phyloP scores from a whole-genome alignment of 1,139 yeast species.

The Lodderomyces beijingensis region DNA sequence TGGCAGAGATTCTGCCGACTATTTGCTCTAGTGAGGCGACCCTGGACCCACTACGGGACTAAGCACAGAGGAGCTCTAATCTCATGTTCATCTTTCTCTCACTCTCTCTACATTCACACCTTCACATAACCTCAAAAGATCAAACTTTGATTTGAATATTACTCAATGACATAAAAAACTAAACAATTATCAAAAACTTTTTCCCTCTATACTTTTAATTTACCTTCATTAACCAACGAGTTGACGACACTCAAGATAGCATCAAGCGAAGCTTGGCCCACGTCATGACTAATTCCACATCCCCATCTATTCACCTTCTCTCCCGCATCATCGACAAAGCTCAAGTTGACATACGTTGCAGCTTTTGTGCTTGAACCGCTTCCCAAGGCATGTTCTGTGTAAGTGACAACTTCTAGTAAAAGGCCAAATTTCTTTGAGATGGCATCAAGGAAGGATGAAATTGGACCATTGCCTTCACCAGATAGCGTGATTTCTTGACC shows the following conservation, averaged over 20 bases:
- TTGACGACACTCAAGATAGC: slow-evolving; percentile 44
- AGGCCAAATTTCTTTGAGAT: slow-evolving; percentile 30
- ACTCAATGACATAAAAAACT: too few relatives aligned
- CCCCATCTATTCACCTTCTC: slow-evolving; percentile 37
- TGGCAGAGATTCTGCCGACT: too few relatives aligned
- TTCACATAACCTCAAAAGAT: too few relatives aligned
- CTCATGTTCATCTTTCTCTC: too few relatives aligned
- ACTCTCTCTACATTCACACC: too few relatives aligned
- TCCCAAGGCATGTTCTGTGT: slow-evolving; percentile 44
- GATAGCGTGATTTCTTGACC: slow-evolving; percentile 18
- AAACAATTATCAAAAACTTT: too few relatives aligned
- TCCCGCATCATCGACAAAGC: slow-evolving; percentile 25
- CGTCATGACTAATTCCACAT: slow-evolving; percentile 44
- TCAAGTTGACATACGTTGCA: slow-evolving; percentile 43
- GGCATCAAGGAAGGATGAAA: slow-evolving; percentile 44
- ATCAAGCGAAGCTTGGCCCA: slow-evolving; percentile 44
- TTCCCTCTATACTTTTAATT: background rate
- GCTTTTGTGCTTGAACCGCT: slow-evolving; percentile 42
- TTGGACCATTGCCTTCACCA: slow-evolving; percentile 47
- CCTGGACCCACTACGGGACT: too few relatives aligned
- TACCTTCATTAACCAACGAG: slow-evolving; percentile 17
- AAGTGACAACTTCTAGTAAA: slow-evolving; percentile 38
- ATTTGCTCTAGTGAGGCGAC: too few relatives aligned
- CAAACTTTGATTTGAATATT: too few relatives aligned
- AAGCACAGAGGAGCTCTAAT: too few relatives aligned